These are phyloP conservation scores for Nitzschia palea DNA, from an alignment of 108 stramenopile species.

Conservation along the genomic window DNA sequence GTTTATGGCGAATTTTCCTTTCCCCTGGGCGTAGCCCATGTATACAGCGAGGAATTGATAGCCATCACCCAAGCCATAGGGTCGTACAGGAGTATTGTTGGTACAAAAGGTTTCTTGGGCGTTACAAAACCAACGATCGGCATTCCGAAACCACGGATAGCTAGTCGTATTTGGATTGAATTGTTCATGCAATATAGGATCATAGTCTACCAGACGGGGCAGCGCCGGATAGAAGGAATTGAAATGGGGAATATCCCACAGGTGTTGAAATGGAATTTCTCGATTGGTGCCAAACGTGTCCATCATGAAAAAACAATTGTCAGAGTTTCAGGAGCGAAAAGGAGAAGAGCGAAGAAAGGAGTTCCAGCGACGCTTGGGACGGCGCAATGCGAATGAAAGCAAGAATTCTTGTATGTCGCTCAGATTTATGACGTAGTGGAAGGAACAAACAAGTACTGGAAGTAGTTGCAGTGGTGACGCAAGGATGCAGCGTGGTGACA, in stretches of 20 bases:
- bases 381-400: no score
- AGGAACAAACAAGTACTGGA: no score
- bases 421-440: no score
- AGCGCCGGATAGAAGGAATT: conserved; percentile 16
- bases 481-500: no score
- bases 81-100: not conserved
- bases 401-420: no score
- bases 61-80: conserved; percentile 1
- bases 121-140: not conserved
- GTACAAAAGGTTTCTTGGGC: not conserved
- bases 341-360: no score
- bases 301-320: conserved; percentile 20
- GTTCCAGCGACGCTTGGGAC: no score
- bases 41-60: conserved; percentile 7
- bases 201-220: conserved; percentile 18
- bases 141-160: not conserved
- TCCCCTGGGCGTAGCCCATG: conserved; percentile 12
- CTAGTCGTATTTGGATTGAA: no score
- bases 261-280: conserved; percentile 9
- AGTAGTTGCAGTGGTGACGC: no score
- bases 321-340: no score
- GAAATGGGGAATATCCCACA: conserved; percentile 35
- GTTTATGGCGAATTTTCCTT: not conserved
- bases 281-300: conserved; percentile 27
- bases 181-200: conserved; percentile 24